Evolutionary conservation across 2,329 filamentous ascomycete species (phyloP), one percentile per base, ranked within the genome.

Genomic region (Verticillium alfalfae): DNA sequence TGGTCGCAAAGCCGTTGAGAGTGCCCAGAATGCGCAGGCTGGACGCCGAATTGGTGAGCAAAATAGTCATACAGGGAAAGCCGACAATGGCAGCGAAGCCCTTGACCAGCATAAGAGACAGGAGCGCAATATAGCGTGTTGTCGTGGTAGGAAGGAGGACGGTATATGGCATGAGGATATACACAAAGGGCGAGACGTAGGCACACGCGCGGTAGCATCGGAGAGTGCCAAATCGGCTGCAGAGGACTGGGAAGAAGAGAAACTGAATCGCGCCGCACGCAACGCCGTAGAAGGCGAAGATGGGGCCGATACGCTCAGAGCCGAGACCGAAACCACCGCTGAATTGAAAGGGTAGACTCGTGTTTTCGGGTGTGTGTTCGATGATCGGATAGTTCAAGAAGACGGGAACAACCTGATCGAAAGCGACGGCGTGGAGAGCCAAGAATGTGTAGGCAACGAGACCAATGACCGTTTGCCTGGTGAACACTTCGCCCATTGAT

Each of bases 1-100:
- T 90, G 0, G 93, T 97, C 0, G 92, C 93, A 64, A 97, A 87
- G 2, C 94, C 95, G 70, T 98, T 98, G 61, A 98, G 90, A 0
- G 91, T 93, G 2, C 95, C 95, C 1, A 98, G 86, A 1, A 96
- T 90, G 58, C 91, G 84, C 61, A 90, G 89, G 8, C 89, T 93
- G 0, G 93, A 92, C 0, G 93, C 91, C 16, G 92, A 89, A 74
- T 98, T 96, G 63, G 92, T 91, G 36, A 98, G 83, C 57, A 98
- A 81, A 67, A 98, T 97, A 6, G 92, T 96, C 34, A 85, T 89
- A 69, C 91, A 95, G 0, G 95, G 94, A 72, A 97, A 97, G 1
- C 90, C 90, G 69, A 97, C 89, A 66, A 96, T 95, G 63, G 88
- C 87, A 45, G 84, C 85, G 60, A 90, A 83, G 10, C 89, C 88